phyloP scores from a whole-genome alignment of 495 filamentous ascomycete genomes.

The Rusavskia elegans region DNA sequence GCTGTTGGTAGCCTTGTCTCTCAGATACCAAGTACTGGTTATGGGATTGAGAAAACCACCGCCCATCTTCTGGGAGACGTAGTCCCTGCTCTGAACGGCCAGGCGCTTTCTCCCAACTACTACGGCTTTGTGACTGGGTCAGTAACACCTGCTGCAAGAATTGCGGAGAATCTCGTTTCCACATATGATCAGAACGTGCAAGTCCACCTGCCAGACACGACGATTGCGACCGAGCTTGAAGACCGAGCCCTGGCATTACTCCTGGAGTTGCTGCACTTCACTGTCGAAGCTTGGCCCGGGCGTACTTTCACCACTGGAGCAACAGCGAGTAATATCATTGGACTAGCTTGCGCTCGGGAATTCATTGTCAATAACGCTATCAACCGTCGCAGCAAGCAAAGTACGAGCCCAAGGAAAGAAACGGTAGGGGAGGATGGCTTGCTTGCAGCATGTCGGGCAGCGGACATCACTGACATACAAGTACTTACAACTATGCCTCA shows the following conservation, averaged over 20 bases:
- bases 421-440: slow-evolving; percentile 53
- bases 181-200: slow-evolving; percentile 71
- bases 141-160: slow-evolving; percentile 58
- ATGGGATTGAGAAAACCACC: slow-evolving; percentile 27
- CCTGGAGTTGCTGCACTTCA: slow-evolving; percentile 45
- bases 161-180: slow-evolving; percentile 71
- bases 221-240: slow-evolving; percentile 60
- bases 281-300: slow-evolving; percentile 30
- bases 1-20: slow-evolving; percentile 13
- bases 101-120: slow-evolving; percentile 50
- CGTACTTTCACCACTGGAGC: slow-evolving; percentile 79
- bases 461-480: slow-evolving; percentile 50
- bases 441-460: slow-evolving; percentile 43
- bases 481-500: slow-evolving; percentile 70
- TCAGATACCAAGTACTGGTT: slow-evolving; percentile 25
- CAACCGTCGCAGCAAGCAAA: not conserved
- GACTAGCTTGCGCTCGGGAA: slow-evolving; percentile 64
- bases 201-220: slow-evolving; percentile 66
- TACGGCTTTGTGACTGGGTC: slow-evolving; percentile 85
- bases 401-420: slow-evolving; percentile 12
- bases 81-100: slow-evolving; percentile 47
- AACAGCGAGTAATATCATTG: slow-evolving; percentile 72
- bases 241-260: slow-evolving; percentile 52
- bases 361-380: slow-evolving; percentile 34
- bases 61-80: slow-evolving; percentile 42